phyloP scores from a whole-genome alignment of 129 eudicot species.

The Apium graveolens region DNA sequence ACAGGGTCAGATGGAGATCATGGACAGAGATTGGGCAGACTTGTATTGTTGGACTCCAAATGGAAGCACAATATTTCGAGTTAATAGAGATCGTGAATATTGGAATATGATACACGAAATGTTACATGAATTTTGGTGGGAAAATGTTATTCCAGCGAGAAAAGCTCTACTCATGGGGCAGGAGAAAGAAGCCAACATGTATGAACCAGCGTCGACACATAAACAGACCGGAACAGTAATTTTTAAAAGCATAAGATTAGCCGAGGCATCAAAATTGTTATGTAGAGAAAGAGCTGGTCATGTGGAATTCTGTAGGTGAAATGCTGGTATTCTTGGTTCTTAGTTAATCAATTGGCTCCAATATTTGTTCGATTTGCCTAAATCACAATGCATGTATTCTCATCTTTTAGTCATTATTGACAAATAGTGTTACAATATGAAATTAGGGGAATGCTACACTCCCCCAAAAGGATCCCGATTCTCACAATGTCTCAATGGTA shows the following conservation, averaged over 20 bases:
- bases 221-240: constrained; percentile 49
- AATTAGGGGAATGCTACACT: no score
- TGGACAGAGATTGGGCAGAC: constrained; percentile 95
- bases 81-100: constrained; percentile 59
- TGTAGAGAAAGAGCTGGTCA: constrained; percentile 86
- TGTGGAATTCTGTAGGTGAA: constrained; percentile 45
- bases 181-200: constrained; percentile 58
- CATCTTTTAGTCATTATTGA: neutral
- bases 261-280: constrained; percentile 55
- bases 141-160: constrained; percentile 82
- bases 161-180: constrained; percentile 55
- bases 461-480: no score
- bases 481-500: no score
- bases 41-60: constrained; percentile 92
- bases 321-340: neutral
- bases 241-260: constrained; percentile 53
- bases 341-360: neutral
- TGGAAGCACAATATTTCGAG: constrained; percentile 87
- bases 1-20: constrained; percentile 96
- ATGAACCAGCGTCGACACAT: constrained; percentile 57
- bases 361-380: neutral
- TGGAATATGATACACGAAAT: constrained; percentile 73
- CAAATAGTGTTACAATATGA: neutral
- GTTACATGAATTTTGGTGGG: constrained; percentile 95
- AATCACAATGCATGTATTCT: neutral